A percentile compares a stretch with the other conserved stretches of the same genome.
phyloP scores from a whole-genome alignment of 208 protist genomes.

The Trypanosoma scelopori region DNA sequence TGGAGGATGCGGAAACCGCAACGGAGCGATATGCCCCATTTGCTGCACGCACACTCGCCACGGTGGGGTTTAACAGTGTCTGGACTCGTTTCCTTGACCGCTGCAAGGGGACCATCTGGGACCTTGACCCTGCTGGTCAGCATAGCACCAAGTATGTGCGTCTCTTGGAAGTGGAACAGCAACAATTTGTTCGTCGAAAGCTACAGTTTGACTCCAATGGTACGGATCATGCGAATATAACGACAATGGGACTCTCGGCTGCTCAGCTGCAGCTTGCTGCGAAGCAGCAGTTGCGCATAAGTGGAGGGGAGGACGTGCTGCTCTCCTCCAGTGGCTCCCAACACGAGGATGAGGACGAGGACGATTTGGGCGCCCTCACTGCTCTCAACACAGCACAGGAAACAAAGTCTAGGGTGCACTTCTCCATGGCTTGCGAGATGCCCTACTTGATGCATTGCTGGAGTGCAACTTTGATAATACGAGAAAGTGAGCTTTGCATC shows the following conservation, averaged over 20 bases:
- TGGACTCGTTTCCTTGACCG: conserved; percentile 63
- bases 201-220: conserved; percentile 60
- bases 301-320: conserved; percentile 59
- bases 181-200: conserved; percentile 70
- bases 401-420: conserved; percentile 25
- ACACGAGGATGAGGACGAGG: conserved; percentile 38
- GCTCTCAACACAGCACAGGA: conserved; percentile 8
- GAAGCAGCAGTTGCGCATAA: conserved; percentile 30
- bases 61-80: conserved; percentile 37
- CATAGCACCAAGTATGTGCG: conserved; percentile 51
- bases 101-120: conserved; percentile 77
- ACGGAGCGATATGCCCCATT: conserved; percentile 27
- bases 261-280: neutral
- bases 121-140: conserved; percentile 43
- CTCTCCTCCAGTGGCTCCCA: conserved; percentile 37
- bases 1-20: neutral
- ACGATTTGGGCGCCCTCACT: conserved; percentile 10
- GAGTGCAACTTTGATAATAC: conserved; percentile 77
- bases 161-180: conserved; percentile 65
- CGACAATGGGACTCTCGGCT: conserved; percentile 5
- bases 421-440: conserved; percentile 78
- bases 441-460: conserved; percentile 91
- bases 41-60: conserved; percentile 36
- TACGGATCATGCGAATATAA: conserved; percentile 68
- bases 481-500: conserved; percentile 53